Evolutionary conservation across 2,329 filamentous ascomycete species (phyloP).

Genomic region (Chaetothyriales sp.): DNA sequence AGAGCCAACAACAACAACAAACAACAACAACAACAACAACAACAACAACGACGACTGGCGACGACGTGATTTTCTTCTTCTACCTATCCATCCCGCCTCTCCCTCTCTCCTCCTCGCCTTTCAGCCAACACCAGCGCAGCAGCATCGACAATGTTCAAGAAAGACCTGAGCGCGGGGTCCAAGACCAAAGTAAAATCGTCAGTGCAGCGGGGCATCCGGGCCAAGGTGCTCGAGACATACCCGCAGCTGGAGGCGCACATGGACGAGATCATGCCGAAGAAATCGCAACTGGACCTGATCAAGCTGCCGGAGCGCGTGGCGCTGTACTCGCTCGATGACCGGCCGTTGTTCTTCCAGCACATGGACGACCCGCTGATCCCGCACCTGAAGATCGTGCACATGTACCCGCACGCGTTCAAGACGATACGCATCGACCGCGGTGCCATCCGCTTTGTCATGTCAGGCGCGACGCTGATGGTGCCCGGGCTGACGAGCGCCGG

Average conservation of each 20-base stretch:
- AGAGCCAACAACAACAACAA: no score
- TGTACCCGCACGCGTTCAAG: conserved; percentile 72
- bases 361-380: conserved; percentile 65
- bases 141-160: conserved; percentile 14
- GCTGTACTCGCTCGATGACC: conserved; percentile 63
- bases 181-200: conserved; percentile 98
- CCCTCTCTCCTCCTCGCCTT: no score
- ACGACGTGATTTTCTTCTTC: no score
- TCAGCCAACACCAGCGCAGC: background rate
- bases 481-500: conserved; percentile 78
- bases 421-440: conserved; percentile 84
- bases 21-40: no score
- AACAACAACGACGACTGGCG: no score
- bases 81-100: no score
- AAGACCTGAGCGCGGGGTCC: conserved; percentile 51
- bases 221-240: conserved; percentile 70
- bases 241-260: conserved; percentile 76
- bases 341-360: conserved; percentile 87
- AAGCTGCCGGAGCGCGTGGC: conserved; percentile 87
- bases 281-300: conserved; percentile 74
- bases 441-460: conserved; percentile 90
- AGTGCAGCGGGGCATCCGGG: conserved; percentile 72
- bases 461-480: conserved; percentile 89
- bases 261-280: conserved; percentile 91
- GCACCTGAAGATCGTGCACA: conserved; percentile 78